Conservation (phyloP, 2,329 filamentous ascomycete species). For the Trichoderma polysporum region DNA sequence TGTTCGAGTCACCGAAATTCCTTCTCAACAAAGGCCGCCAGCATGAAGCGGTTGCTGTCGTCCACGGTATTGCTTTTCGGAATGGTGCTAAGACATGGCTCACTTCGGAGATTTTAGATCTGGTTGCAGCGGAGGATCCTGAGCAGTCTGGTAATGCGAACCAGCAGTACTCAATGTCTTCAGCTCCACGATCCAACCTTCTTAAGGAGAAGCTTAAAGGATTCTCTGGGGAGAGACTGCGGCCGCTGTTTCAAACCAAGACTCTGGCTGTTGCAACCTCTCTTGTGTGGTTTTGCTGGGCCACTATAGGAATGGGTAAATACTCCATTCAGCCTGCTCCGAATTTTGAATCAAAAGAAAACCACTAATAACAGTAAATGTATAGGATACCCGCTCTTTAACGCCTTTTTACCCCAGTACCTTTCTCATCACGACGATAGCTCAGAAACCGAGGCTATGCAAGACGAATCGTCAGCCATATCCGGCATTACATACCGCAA, state of each 20-base stretch:
- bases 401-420: constrained; percentile 87
- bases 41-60: constrained; percentile 73
- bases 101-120: constrained; percentile 65
- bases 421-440: constrained; percentile 53
- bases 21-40: constrained; percentile 75
- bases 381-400: constrained; percentile 74
- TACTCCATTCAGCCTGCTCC: neutral
- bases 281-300: constrained; percentile 77
- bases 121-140: constrained; percentile 48
- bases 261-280: constrained; percentile 52
- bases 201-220: constrained; percentile 60
- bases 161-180: neutral
- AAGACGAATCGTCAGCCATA: constrained; percentile 38
- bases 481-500: constrained; percentile 66
- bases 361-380: neutral
- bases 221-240: constrained; percentile 67
- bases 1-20: constrained; percentile 85
- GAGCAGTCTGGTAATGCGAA: constrained; percentile 21
- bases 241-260: constrained; percentile 61
- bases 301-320: constrained; percentile 70
- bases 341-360: neutral
- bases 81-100: constrained; percentile 73
- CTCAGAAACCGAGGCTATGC: constrained; percentile 27
- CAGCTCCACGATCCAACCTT: constrained; percentile 38
- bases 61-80: constrained; percentile 73